Percentiles rank a stretch among this genome's conserved stretches.
phyloP scores from a whole-genome alignment of 2,329 filamentous ascomycete species.

The Drechslera avenae region DNA sequence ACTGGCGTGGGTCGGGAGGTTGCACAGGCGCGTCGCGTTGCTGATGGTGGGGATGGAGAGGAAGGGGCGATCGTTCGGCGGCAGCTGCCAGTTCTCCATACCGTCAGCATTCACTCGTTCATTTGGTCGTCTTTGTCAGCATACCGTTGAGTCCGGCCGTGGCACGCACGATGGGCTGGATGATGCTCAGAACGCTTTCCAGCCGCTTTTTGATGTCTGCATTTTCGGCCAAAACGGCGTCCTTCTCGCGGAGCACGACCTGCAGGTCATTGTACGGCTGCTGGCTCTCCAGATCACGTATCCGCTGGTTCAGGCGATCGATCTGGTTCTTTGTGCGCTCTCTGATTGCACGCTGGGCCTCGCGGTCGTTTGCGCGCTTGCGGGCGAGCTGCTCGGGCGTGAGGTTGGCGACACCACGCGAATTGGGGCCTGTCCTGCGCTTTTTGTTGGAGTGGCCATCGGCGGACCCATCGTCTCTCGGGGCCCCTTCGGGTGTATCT shows the following conservation, averaged over 20 bases:
- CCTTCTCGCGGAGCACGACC: constrained; percentile 73
- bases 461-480: constrained; percentile 20
- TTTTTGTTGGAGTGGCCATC: constrained; percentile 36
- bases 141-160: constrained; percentile 53
- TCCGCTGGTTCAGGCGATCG: constrained; percentile 72
- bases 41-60: constrained; percentile 29
- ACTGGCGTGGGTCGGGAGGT: constrained; percentile 26
- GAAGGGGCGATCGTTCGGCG: constrained; percentile 53
- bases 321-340: constrained; percentile 83
- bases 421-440: constrained; percentile 48
- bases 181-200: constrained; percentile 66
- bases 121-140: constrained; percentile 10
- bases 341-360: constrained; percentile 83
- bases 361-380: constrained; percentile 89
- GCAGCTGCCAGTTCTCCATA: constrained; percentile 54
- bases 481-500: constrained; percentile 25
- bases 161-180: constrained; percentile 62
- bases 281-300: constrained; percentile 76
- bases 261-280: constrained; percentile 86
- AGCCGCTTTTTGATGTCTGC: constrained; percentile 74
- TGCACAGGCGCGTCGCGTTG: constrained; percentile 19
- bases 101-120: constrained; percentile 13
- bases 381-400: constrained; percentile 86
- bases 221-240: constrained; percentile 78
- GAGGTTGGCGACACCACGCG: constrained; percentile 82